Evolutionary conservation across 495 filamentous ascomycete species (phyloP).

Genomic region (Letharia lupina): DNA sequence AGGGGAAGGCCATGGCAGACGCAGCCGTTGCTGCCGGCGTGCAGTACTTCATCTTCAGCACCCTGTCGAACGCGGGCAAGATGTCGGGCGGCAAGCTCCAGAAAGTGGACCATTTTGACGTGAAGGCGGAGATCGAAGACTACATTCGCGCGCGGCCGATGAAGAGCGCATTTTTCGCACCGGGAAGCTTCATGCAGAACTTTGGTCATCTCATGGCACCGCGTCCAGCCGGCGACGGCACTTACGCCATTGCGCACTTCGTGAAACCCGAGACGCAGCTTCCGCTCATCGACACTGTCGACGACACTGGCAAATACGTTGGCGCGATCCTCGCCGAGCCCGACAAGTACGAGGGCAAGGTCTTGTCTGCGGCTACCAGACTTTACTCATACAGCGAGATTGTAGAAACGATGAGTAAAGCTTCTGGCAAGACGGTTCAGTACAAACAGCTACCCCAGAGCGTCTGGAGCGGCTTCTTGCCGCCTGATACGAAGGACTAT

Average conservation of each 20-base stretch:
- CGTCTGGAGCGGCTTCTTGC: conserved; percentile 30
- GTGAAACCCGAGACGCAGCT: conserved; percentile 29
- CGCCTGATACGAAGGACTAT: conserved; percentile 23
- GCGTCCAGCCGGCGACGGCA: conserved; percentile 20
- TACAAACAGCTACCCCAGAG: conserved; percentile 39
- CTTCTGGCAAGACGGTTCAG: conserved; percentile 39
- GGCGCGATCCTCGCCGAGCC: conserved; percentile 44
- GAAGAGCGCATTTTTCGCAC: conserved; percentile 38
- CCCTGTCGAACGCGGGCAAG: conserved; percentile 24
- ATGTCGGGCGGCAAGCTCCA: conserved; percentile 21
- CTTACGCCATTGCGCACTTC: conserved; percentile 22
- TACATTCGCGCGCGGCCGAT: conserved; percentile 41
- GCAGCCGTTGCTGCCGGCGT: conserved; percentile 33
- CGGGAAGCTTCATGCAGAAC: conserved; percentile 46
- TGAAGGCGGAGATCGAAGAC: conserved; percentile 32
- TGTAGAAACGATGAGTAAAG: conserved; percentile 32
- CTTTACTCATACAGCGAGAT: conserved; percentile 35
- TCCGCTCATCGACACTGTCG: conserved; percentile 39
- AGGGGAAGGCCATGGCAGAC: conserved; percentile 50
- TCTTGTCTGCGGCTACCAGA: conserved; percentile 33
- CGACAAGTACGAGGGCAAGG: conserved; percentile 42
- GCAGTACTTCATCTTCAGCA: conserved; percentile 42
- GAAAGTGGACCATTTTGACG: conserved; percentile 37
- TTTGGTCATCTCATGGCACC: conserved; percentile 25
- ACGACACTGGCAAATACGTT: conserved; percentile 42